Conservation (phyloP, 176 grass and related monocot species). For the Phoenix roebelenii region DNA sequence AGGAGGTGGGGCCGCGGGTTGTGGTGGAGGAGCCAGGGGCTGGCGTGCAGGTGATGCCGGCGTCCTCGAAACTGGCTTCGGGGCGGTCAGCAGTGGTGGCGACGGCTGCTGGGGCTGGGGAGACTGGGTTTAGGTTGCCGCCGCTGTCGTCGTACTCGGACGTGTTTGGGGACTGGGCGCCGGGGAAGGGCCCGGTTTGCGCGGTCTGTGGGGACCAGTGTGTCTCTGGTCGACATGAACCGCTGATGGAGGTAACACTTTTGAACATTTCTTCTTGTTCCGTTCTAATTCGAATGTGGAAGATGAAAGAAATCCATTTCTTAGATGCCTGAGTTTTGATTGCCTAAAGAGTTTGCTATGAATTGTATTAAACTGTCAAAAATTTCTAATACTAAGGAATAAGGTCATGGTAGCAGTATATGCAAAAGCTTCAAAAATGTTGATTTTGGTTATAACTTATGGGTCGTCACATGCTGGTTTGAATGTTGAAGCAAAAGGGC, state of each 20-base stretch:
- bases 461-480: too few species aligned
- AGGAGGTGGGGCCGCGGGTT: constrained; percentile 28
- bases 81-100: constrained; percentile 31
- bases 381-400: too few species aligned
- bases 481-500: too few species aligned
- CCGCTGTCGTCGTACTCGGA: constrained; percentile 70
- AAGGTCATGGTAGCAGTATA: too few species aligned
- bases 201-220: constrained; percentile 38
- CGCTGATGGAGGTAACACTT: constrained; percentile 39
- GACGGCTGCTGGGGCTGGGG: constrained; percentile 16
- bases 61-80: constrained; percentile 15
- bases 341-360: too few species aligned
- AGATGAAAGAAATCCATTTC: too few species aligned
- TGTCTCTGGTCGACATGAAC: constrained; percentile 17
- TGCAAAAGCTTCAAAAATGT: too few species aligned
- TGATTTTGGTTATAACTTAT: too few species aligned
- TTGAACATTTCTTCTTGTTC: not conserved
- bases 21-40: constrained; percentile 43
- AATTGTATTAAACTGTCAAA: too few species aligned
- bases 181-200: constrained; percentile 37
- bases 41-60: constrained; percentile 22
- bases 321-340: too few species aligned
- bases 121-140: constrained; percentile 47
- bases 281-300: too few species aligned
- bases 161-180: constrained; percentile 59